These are phyloP conservation scores for Tricholoma sp. DNA, from an alignment of 768 basidiomycete species.

Conservation along the genomic window DNA sequence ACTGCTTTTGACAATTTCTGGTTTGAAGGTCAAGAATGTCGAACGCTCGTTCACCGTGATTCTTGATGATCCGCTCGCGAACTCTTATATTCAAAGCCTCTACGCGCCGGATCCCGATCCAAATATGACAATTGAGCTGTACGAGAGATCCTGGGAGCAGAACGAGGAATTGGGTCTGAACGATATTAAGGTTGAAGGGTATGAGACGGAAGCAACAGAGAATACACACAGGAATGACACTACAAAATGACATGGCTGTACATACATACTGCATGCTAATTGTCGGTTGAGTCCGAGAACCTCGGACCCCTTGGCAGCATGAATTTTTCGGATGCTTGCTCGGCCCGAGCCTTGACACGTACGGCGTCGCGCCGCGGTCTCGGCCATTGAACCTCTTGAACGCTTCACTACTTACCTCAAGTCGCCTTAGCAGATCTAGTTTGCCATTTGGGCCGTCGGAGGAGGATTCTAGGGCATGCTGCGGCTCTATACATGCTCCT, in stretches of 20 bases:
- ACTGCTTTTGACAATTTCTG: constrained; percentile 1
- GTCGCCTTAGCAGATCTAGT: too few species aligned
- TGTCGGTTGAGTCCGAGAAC: too few species aligned
- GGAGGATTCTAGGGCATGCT: background rate
- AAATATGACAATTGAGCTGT: constrained; percentile 79
- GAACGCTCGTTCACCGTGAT: constrained; percentile 84
- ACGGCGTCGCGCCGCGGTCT: background rate
- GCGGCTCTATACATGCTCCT: background rate
- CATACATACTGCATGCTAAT: too few species aligned
- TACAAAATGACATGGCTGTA: background rate
- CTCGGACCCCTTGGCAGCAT: too few species aligned
- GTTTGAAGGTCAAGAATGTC: constrained; percentile 65
- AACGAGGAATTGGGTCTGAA: constrained; percentile 94
- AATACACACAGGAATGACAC: background rate
- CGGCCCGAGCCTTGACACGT: background rate
- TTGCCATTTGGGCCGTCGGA: background rate
- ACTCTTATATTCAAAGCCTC: constrained; percentile 94
- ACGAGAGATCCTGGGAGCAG: constrained; percentile 84
- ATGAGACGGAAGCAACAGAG: constrained; percentile 29
- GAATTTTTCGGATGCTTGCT: background rate
- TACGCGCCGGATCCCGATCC: constrained; percentile 98
- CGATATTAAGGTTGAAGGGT: constrained; percentile 81
- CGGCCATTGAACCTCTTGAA: too few species aligned
- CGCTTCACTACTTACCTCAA: too few species aligned
- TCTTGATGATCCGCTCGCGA: constrained; percentile 91